These are phyloP conservation scores for Asterionellopsis glacialis DNA, from an alignment of 108 stramenopile species.

Conservation along the genomic window DNA sequence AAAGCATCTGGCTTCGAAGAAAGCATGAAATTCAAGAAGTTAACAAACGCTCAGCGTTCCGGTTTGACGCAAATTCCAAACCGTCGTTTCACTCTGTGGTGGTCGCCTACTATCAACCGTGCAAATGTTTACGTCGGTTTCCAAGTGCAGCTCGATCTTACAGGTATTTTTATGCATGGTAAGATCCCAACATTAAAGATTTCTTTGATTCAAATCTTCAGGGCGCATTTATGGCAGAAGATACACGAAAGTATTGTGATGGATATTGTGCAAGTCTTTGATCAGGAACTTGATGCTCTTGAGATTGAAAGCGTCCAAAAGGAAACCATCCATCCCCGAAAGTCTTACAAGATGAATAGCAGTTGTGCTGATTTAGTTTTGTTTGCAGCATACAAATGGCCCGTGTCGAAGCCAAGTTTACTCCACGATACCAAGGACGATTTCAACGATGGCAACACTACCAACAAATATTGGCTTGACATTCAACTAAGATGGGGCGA, in stretches of 20 bases:
- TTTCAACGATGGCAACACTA: conserved; percentile 88
- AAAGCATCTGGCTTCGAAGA: conserved; percentile 98
- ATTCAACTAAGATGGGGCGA: conserved; percentile 99
- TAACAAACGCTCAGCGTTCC: conserved; percentile 97
- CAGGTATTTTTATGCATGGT: conserved; percentile 99
- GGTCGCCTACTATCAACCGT: conserved; percentile 99
- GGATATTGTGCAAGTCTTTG: conserved; percentile 98
- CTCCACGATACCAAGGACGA: conserved; percentile 96
- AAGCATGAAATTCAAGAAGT: conserved; percentile 98
- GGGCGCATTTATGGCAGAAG: conserved; percentile 99
- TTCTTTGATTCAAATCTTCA: conserved; percentile 86
- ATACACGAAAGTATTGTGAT: conserved; percentile 99
- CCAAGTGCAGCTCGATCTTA: conserved; percentile 99
- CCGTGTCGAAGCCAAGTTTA: conserved; percentile 94
- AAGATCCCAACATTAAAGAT: conserved; percentile 99
- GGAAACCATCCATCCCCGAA: conserved; percentile 99
- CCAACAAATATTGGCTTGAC: conserved; percentile 98
- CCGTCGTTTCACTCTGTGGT: conserved; percentile 99
- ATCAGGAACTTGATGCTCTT: conserved; percentile 96
- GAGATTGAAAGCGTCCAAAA: conserved; percentile 99
- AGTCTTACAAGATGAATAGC: conserved; percentile 99
- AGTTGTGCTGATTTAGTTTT: conserved; percentile 98
- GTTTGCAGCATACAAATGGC: conserved; percentile 99
- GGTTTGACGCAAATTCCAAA: conserved; percentile 99
- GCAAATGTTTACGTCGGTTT: conserved; percentile 99